A percentile compares a stretch with the other conserved stretches of the same genome.
Evolutionary conservation across 257 asterid species (phyloP).

Genomic region (Ophiorrhiza pumila): DNA sequence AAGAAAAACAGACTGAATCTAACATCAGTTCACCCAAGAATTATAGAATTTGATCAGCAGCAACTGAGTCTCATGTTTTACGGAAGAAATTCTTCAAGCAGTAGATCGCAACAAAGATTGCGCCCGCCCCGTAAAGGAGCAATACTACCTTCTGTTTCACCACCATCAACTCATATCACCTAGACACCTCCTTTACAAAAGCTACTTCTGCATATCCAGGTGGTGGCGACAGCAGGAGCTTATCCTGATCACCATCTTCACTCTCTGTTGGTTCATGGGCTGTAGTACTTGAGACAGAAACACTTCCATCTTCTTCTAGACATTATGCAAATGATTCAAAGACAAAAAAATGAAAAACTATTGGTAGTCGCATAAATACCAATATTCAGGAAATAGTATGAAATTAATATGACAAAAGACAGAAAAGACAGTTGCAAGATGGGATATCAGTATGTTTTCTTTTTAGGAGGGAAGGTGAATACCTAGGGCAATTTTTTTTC

Average conservation of each 20-base stretch:
- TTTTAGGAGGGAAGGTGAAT: not conserved
- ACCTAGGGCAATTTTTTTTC: not conserved
- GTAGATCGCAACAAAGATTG: not conserved
- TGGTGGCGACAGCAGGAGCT: conserved; percentile 33
- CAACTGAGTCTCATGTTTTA: not conserved
- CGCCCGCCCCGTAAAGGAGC: not conserved
- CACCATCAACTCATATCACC: conserved; percentile 22
- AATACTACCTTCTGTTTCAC: not conserved
- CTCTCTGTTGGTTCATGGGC: conserved; percentile 36
- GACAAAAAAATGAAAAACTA: not conserved
- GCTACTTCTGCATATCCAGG: conserved; percentile 34
- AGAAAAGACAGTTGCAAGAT: not conserved
- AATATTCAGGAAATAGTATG: not conserved
- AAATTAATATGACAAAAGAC: not conserved
- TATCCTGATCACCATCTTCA: conserved; percentile 47
- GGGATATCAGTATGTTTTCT: not conserved
- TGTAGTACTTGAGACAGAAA: conserved; percentile 28
- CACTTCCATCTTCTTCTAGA: conserved; percentile 43
- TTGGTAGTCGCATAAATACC: not conserved
- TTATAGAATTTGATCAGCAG: conserved; percentile 20
- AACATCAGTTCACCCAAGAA: conserved; percentile 11
- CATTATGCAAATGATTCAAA: not conserved
- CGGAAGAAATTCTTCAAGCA: conserved; percentile 11
- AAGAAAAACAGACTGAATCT: conserved; percentile 6
- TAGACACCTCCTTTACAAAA: conserved; percentile 37